Base-by-base conservation (phyloP, 257 asterid genomes). In the Solanum pinnatisectum region DNA sequence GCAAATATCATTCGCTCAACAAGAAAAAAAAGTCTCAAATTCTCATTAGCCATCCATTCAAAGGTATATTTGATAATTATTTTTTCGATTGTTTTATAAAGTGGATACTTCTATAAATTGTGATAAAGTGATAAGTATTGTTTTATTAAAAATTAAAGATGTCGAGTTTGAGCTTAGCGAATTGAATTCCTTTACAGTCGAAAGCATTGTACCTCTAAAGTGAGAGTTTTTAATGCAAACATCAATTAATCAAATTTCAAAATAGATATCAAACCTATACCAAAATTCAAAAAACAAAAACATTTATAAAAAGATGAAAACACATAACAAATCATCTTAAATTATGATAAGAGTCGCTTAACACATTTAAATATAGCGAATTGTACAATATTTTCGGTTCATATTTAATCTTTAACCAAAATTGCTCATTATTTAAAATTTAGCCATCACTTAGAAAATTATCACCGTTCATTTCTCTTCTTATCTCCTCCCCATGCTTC, bases 121-220 rank as follows among this genome's bases (percentile, higher is more conserved):
- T 56, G 4, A 16, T 59, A 65, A 63, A 1, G 33, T 65, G 16
- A 10, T 65, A 70, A 70, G 0, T 5, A 23, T 2, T 11, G 0
- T 2, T 25, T 2, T 6, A 11, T 2, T 12, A 5, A 25, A 11
- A 71, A 32, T 1, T 15, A 70, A 1, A 15, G 7, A 32, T 70
- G 20, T 8, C 0, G 7, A 7, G 12, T 71, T 71, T 16, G 25
- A 71, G 40, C 10, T 10, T 8, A 1, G 2, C 1, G 0, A 32
- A 32, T 71, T 8, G n/a, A 2, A 71, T 0, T 0, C 0, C 1
- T 15, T 20, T 70, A 32, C 22, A 16, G 16, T 32, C 0, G 3
- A 16, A 32, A 71, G 1, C 1, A 4, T 15, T 30, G 1, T 32
- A 32, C 3, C 3, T 71, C 6, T 30, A 70, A 71, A 71, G 1